Base-by-base conservation (phyloP, 2,329 filamentous ascomycete genomes). In the Aspergillus sp. region DNA sequence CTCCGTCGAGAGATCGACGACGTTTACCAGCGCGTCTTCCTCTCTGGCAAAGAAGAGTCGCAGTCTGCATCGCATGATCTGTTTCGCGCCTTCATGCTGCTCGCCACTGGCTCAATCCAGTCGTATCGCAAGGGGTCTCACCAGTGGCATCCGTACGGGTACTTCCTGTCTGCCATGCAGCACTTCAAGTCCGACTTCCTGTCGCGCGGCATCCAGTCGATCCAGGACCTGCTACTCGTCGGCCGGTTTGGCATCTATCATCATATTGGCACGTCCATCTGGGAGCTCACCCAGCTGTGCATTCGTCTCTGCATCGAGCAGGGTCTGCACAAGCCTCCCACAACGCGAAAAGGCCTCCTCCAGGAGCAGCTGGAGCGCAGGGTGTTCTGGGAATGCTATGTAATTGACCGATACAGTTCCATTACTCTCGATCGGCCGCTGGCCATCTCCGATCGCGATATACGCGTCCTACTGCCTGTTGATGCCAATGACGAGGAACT, bases 321-420 rank as follows among this genome's bases (percentile, higher is more conserved):
- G 61, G 70, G 70, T 8, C 65, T 78, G 7, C 51, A 54, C 41
- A 11, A 13, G 33, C 1, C 73, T 77, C 57, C 56, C 55, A 58
- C 30, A 3, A 33, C 37, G n/a, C 22, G 5, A 56, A 49, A 15
- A 0, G 54, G 60, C 3, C 62, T 68, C 0, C 34, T 77, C 5
- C 60, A 72, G 11, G 72, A 76, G 30, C 76, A 79, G 45, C 66
- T 74, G 13, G 68, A 66, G 34, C 69, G 76, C 1, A 65, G 77
- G 1, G 71, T 79, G 0, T 80, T 80, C 59, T 79, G 78, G 78
- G 69, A 77, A 40, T 77, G 74, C 60, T 80, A 79, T 51, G 68
- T 78, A n/a, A 73, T 79, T 13, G 77, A 79, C 56, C 66, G 77
- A 17, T 79, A 80, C 44, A 79, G 73, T 57, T 79, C 77, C 2